Percentiles rank a stretch among this genome's conserved stretches.
Evolutionary conservation across 108 stramenopile species (phyloP).

Genomic region (Nannochloropsis granulata): DNA sequence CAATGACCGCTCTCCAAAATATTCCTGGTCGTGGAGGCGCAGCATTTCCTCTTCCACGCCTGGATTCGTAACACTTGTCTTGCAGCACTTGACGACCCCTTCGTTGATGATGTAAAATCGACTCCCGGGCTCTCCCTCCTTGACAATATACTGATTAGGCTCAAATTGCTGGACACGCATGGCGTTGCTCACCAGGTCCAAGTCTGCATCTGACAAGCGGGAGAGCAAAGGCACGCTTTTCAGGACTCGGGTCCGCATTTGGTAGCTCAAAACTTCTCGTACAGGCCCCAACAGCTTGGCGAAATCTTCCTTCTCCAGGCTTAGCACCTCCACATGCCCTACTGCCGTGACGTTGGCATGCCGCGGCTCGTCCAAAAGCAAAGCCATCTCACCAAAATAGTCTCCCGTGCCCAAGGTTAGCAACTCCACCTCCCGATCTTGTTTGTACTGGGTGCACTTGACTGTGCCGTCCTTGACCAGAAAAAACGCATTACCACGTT

Average conservation of each 20-base stretch:
- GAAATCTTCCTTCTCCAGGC: slow-evolving; percentile 32
- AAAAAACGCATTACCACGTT: slow-evolving; percentile 38
- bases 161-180: slow-evolving; percentile 20
- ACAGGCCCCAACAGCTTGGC: slow-evolving; percentile 38
- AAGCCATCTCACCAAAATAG: slow-evolving; percentile 51
- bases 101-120: slow-evolving; percentile 50
- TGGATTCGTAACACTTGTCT: neutral
- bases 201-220: slow-evolving; percentile 36
- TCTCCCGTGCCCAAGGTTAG: slow-evolving; percentile 45
- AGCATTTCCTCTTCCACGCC: slow-evolving; percentile 19
- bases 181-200: slow-evolving; percentile 24
- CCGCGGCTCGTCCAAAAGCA: slow-evolving; percentile 44
- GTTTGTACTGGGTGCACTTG: slow-evolving; percentile 32
- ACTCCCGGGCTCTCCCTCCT: slow-evolving; percentile 37
- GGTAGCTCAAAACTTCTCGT: slow-evolving; percentile 33
- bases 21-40: slow-evolving; percentile 27
- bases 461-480: slow-evolving; percentile 39
- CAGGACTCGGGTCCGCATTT: slow-evolving; percentile 43
- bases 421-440: slow-evolving; percentile 3
- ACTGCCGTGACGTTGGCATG: slow-evolving; percentile 42
- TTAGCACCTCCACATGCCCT: slow-evolving; percentile 18
- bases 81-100: slow-evolving; percentile 26
- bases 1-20: slow-evolving; percentile 32
- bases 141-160: slow-evolving; percentile 30
- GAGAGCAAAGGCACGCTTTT: slow-evolving; percentile 39